Percentiles rank a stretch among this genome's conserved stretches.
These are phyloP conservation scores for Gypsophila paniculata DNA, from an alignment of 179 eudicot genomes.

Conservation along the genomic window DNA sequence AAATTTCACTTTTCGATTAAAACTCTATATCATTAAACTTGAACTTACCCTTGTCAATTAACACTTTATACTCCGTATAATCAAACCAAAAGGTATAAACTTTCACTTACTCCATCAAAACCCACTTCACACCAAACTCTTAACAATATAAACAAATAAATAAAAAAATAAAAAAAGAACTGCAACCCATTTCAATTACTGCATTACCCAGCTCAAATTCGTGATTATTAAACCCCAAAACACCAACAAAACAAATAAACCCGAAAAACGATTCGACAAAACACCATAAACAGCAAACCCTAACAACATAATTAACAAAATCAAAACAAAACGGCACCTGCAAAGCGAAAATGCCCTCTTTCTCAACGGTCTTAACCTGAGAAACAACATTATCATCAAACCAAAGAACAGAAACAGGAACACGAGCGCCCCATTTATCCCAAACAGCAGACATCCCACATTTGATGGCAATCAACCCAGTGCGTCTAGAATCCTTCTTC, in stretches of 20 bases:
- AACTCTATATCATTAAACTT: no score
- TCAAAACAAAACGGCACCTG: no score
- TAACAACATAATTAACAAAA: not conserved
- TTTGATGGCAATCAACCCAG: slow-evolving; percentile 81
- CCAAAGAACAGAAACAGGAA: slow-evolving; percentile 77
- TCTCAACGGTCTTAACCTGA: slow-evolving; percentile 83
- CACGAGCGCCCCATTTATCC: slow-evolving; percentile 93
- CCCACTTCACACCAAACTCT: slow-evolving; percentile 1
- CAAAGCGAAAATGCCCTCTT: slow-evolving; percentile 73
- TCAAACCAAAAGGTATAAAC: not conserved
- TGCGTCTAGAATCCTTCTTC: slow-evolving; percentile 59
- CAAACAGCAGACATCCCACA: slow-evolving; percentile 92
- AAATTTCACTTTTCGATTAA: not conserved
- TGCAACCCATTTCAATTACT: no score
- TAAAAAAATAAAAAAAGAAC: not conserved
- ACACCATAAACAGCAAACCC: no score
- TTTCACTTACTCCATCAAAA: not conserved
- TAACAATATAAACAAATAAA: not conserved
- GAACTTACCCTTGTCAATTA: no score
- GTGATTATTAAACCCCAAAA: not conserved
- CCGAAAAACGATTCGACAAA: no score
- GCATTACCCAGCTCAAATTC: not conserved
- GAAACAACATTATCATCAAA: slow-evolving; percentile 82
- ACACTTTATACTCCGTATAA: not conserved
- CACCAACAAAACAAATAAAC: no score